Conservation (phyloP, 768 basidiomycete genomes). For the Boletus bicolor region DNA sequence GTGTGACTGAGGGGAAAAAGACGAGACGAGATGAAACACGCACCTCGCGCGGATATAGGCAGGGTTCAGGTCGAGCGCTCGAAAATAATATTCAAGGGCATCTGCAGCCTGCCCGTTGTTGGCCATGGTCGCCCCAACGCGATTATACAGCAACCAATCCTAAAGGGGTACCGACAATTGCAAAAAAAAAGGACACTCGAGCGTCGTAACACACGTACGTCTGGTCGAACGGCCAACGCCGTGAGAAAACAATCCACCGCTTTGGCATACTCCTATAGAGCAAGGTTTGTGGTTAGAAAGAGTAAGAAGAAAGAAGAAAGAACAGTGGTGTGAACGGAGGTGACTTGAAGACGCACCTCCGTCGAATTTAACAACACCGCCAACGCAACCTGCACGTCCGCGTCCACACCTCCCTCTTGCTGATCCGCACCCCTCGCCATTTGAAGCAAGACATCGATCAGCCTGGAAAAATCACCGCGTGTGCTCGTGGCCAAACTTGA, state of each 20-base stretch:
- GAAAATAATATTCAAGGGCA: conserved; percentile 84
- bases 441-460: conserved; percentile 76
- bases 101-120: conserved; percentile 78
- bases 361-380: conserved; percentile 90
- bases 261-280: conserved; percentile 75
- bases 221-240: conserved; percentile 82
- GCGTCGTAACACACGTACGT: conserved; percentile 46
- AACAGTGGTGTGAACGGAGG: not conserved
- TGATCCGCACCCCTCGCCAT: conserved; percentile 62
- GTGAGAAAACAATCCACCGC: conserved; percentile 93
- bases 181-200: conserved; percentile 1
- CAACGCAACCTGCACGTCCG: conserved; percentile 93
- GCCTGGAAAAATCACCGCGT: conserved; percentile 37
- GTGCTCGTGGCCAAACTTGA: conserved; percentile 29
- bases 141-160: conserved; percentile 93
- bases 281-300: not conserved
- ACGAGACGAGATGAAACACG: conserved; percentile 11
- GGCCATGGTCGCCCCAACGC: conserved; percentile 92
- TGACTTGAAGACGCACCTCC: conserved; percentile 54
- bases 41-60: conserved; percentile 86
- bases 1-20: not conserved
- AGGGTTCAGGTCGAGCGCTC: conserved; percentile 84
- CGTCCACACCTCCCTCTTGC: conserved; percentile 63
- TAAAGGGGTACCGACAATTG: conserved; percentile 26
- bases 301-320: not conserved